A percentile compares a stretch with the other conserved stretches of the same genome.
These are phyloP conservation scores for Verticillium albo-atrum DNA, from an alignment of 2,329 filamentous ascomycete species.

Conservation along the genomic window DNA sequence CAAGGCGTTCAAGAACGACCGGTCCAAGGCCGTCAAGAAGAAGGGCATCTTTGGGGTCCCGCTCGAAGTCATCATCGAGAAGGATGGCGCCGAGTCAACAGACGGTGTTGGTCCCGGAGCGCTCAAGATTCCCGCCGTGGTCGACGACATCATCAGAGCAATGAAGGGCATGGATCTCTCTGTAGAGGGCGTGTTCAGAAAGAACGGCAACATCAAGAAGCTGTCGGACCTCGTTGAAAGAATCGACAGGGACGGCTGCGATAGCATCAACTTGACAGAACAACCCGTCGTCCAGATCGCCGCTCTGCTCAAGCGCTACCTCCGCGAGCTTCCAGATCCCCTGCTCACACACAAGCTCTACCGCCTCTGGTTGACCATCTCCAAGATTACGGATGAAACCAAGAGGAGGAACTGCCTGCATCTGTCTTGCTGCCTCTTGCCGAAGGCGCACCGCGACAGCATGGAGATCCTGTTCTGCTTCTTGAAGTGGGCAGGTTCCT, in stretches of 20 bases:
- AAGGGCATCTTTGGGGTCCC: conserved; percentile 92
- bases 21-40: conserved; percentile 73
- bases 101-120: conserved; percentile 92
- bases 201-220: conserved; percentile 97
- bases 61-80: conserved; percentile 83
- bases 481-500: conserved; percentile 95
- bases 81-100: conserved; percentile 94
- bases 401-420: conserved; percentile 83
- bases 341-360: conserved; percentile 94
- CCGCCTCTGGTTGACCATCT: conserved; percentile 81
- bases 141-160: conserved; percentile 90
- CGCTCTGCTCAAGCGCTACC: conserved; percentile 89
- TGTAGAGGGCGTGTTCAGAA: conserved; percentile 96
- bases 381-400: conserved; percentile 79
- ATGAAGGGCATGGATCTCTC: conserved; percentile 99
- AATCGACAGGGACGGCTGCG: conserved; percentile 82
- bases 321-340: conserved; percentile 90
- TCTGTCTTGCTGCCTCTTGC: conserved; percentile 84
- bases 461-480: conserved; percentile 95
- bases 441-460: conserved; percentile 87
- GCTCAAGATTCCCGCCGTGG: conserved; percentile 82
- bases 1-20: conserved; percentile 90
- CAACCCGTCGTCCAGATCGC: conserved; percentile 93
- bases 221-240: conserved; percentile 79
- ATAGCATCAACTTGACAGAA: conserved; percentile 78